A percentile compares a stretch with the other conserved stretches of the same genome.
phyloP scores from a whole-genome alignment of 306 rosid species.

The Cotoneaster glaucophyllus region DNA sequence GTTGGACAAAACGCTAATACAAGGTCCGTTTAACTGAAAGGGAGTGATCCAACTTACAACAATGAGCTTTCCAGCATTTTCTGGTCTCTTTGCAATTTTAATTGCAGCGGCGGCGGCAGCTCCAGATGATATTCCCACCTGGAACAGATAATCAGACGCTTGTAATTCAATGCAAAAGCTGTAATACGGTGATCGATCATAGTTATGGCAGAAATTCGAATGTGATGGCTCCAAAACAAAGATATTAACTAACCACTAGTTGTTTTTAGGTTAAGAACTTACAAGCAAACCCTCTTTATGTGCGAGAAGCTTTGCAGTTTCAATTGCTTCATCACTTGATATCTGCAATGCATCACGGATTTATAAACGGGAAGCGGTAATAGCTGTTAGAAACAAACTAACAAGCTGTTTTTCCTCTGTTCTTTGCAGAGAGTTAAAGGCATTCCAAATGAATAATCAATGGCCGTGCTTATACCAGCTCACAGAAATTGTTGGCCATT shows the following conservation, averaged over 20 bases:
- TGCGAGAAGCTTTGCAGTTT: slow-evolving; percentile 65
- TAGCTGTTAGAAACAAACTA: neutral
- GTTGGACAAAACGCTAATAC: neutral
- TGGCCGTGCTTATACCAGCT: neutral
- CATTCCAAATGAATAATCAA: neutral
- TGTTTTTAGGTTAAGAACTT: slow-evolving; percentile 31
- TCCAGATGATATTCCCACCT: slow-evolving; percentile 80
- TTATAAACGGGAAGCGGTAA: neutral
- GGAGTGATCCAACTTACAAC: slow-evolving; percentile 48
- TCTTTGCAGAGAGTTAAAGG: neutral
- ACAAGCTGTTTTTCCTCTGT: neutral
- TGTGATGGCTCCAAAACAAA: neutral
- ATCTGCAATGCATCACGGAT: slow-evolving; percentile 28
- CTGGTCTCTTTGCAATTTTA: slow-evolving; percentile 57
- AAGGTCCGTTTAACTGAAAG: neutral
- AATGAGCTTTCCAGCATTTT: slow-evolving; percentile 67
- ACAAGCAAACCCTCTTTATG: slow-evolving; percentile 75
- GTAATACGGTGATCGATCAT: neutral
- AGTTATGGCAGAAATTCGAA: neutral
- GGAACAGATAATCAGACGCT: slow-evolving; percentile 9
- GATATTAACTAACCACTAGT: neutral
- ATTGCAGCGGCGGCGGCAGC: slow-evolving; percentile 73
- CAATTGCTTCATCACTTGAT: slow-evolving; percentile 67
- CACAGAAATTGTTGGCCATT: neutral
- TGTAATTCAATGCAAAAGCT: neutral